Conservation (phyloP, 371 early-diverging fungal species). For the Saksenaea oblongispora region DNA sequence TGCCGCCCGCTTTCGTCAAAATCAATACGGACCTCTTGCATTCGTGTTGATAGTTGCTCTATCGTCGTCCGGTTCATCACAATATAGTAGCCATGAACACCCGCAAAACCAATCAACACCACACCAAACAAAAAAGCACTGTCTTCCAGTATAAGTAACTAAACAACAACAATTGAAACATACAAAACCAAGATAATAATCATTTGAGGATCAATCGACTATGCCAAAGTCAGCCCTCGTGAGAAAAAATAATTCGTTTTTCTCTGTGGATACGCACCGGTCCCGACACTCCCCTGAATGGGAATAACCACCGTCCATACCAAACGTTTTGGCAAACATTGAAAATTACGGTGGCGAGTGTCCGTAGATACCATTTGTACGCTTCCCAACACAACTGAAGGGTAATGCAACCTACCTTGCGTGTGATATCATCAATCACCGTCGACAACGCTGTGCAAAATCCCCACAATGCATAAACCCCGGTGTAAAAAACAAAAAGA, state of each 20-base stretch:
- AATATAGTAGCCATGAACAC: slow-evolving; percentile 52
- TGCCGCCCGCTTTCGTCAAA: slow-evolving; percentile 44
- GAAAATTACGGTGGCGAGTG: slow-evolving; percentile 4
- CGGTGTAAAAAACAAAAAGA: slow-evolving; percentile 55
- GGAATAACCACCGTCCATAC: slow-evolving; percentile 4
- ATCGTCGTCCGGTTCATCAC: slow-evolving; percentile 57
- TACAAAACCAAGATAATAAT: slow-evolving; percentile 41
- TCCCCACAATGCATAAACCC: slow-evolving; percentile 47
- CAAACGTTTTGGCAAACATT: slow-evolving; percentile 8
- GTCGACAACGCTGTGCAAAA: slow-evolving; percentile 40
- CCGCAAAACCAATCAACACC: slow-evolving; percentile 47
- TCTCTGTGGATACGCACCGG: neutral
- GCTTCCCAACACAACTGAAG: neutral
- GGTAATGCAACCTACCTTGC: slow-evolving; percentile 35
- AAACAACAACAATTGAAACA: slow-evolving; percentile 8
- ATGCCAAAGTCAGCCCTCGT: slow-evolving; percentile 7
- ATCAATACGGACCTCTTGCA: slow-evolving; percentile 43
- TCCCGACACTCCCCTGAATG: neutral
- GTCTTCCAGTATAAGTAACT: neutral
- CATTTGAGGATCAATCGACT: slow-evolving; percentile 43
- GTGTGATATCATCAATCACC: slow-evolving; percentile 26
- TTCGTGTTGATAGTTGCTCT: slow-evolving; percentile 50
- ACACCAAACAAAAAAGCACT: slow-evolving; percentile 46
- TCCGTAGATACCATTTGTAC: slow-evolving; percentile 3
- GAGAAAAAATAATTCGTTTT: neutral